These are phyloP conservation scores for Perkinsus marinus DNA, from an alignment of 169 alveolate genomes.

Conservation along the genomic window DNA sequence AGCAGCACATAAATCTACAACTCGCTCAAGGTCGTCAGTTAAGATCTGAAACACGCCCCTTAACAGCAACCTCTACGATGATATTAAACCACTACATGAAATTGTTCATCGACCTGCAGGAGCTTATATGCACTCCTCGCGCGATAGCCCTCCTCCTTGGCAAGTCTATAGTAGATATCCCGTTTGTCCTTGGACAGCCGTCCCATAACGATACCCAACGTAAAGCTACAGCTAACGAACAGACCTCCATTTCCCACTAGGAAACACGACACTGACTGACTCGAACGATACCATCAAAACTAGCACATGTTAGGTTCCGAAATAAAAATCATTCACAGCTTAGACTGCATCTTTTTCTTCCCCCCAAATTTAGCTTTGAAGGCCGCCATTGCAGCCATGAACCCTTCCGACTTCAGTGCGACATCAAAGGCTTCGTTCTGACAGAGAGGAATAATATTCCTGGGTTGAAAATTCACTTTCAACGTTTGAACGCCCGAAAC, in stretches of 20 bases:
- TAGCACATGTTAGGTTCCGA: not conserved
- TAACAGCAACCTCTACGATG: not conserved
- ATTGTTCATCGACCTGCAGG: conserved; percentile 80
- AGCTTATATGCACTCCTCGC: conserved; percentile 93
- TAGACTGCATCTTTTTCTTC: not conserved
- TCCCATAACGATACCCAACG: not conserved
- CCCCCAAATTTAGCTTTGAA: not conserved
- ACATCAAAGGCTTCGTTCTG: not conserved
- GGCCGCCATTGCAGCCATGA: not conserved
- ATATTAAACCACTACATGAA: conserved; percentile 47
- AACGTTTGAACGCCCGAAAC: too few species aligned
- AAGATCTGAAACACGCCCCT: conserved; percentile 1
- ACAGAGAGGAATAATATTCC: not conserved
- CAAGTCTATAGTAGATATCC: conserved; percentile 88
- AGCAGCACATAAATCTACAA: conserved; percentile 95
- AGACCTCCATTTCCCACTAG: not conserved
- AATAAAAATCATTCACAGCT: too few species aligned
- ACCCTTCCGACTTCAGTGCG: not conserved
- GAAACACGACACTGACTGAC: not conserved
- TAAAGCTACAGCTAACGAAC: too few species aligned
- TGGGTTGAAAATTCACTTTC: too few species aligned
- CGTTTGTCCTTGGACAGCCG: not conserved
- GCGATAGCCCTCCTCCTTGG: conserved; percentile 91
- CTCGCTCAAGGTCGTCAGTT: conserved; percentile 26
- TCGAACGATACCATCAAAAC: not conserved